Evolutionary conservation across 441 rosid species (phyloP).

Genomic region (Arabidopsis hybrid): DNA sequence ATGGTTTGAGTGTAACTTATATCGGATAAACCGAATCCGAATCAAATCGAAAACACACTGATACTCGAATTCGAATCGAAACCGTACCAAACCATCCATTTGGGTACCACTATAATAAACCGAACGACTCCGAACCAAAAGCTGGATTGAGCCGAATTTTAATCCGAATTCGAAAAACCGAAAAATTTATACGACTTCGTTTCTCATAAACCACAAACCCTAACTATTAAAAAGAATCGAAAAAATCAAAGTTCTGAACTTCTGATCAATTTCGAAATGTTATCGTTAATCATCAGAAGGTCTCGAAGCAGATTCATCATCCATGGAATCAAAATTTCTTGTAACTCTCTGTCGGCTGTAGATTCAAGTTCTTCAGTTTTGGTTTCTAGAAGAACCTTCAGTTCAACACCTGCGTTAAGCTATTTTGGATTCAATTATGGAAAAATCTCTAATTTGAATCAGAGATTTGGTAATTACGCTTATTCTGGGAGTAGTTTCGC

Average conservation of each 20-base stretch:
- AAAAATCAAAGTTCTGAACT: neutral
- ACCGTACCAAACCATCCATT: no score
- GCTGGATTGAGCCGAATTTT: neutral
- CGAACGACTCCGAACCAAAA: no score
- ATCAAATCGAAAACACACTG: no score
- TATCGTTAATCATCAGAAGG: conserved; percentile 50
- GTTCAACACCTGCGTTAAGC: conserved; percentile 14
- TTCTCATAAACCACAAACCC: conserved; percentile 36
- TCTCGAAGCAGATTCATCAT: conserved; percentile 38
- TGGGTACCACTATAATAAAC: no score
- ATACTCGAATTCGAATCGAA: no score
- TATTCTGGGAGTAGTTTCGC: conserved; percentile 36
- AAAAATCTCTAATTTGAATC: conserved; percentile 20
- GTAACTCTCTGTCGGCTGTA: conserved; percentile 2
- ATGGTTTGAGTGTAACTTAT: no score
- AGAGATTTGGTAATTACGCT: no score
- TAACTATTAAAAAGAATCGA: conserved; percentile 5
- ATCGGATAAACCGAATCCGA: no score
- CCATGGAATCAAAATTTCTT: conserved; percentile 23
- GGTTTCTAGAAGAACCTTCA: conserved; percentile 47
- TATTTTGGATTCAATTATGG: conserved; percentile 17
- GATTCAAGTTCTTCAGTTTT: conserved; percentile 22
- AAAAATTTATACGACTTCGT: neutral
- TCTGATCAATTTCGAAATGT: conserved; percentile 40
- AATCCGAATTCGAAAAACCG: neutral